phyloP scores from a whole-genome alignment of 495 filamentous ascomycete genomes.

The Lepidopterella palustris region DNA sequence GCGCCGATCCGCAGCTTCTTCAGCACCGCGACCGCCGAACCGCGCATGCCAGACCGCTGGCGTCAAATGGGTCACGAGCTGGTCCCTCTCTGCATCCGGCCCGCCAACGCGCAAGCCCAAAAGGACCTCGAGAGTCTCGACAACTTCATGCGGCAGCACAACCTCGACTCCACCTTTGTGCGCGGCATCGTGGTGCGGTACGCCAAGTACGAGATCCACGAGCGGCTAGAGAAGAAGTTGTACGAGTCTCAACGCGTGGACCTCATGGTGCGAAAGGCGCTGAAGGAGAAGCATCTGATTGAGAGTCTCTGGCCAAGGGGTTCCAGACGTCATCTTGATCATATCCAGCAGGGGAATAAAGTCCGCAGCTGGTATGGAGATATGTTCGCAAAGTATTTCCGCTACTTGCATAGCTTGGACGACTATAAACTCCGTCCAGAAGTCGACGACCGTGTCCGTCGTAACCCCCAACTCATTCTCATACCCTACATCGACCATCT shows the following conservation, averaged over 20 bases:
- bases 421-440: conserved; percentile 20
- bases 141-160: conserved; percentile 13
- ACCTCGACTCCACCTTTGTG: conserved; percentile 21
- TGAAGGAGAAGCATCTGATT: conserved; percentile 28
- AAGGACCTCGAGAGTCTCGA: conserved; percentile 27
- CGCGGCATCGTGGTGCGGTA: conserved; percentile 21
- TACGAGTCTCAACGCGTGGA: conserved; percentile 19
- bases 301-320: conserved; percentile 22
- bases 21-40: conserved; percentile 20
- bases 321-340: conserved; percentile 3
- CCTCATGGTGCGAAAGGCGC: conserved; percentile 26
- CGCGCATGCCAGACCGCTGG: conserved; percentile 19
- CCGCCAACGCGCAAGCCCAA: conserved; percentile 27
- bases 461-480: conserved; percentile 18
- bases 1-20: conserved; percentile 26
- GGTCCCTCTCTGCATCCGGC: conserved; percentile 12
- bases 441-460: conserved; percentile 18
- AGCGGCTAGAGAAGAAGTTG: conserved; percentile 29
- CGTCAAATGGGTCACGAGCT: conserved; percentile 23
- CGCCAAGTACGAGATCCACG: conserved; percentile 25
- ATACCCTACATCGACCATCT: conserved; percentile 24
- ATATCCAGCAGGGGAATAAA: conserved; percentile 18
- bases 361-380: conserved; percentile 26
- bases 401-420: conserved; percentile 15
- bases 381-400: conserved; percentile 30